A percentile compares a stretch with the other conserved stretches of the same genome.
Evolutionary conservation across 345 rosid species (phyloP).

Genomic region (Brassica juncea): DNA sequence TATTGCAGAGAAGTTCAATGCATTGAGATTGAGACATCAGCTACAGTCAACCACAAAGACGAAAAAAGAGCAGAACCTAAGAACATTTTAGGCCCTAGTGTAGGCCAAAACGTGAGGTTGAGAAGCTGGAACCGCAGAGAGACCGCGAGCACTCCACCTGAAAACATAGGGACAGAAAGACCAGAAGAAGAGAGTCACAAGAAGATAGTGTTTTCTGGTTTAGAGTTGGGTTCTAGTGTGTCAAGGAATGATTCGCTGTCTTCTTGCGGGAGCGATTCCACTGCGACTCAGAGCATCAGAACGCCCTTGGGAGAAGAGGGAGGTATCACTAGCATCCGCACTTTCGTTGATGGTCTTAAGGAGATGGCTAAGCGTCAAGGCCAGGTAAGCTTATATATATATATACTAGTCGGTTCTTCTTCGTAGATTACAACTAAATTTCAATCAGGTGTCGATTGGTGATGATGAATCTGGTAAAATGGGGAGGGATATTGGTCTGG

Average conservation of each 20-base stretch:
- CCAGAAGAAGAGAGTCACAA: constrained; percentile 53
- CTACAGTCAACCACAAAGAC: constrained; percentile 39
- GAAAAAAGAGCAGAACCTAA: constrained; percentile 34
- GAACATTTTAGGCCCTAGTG: constrained; percentile 9
- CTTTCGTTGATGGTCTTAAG: constrained; percentile 82
- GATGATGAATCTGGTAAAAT: constrained; percentile 30
- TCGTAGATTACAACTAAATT: not conserved
- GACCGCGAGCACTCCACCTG: constrained; percentile 61
- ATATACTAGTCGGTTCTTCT: not conserved
- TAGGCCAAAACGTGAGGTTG: constrained; percentile 32
- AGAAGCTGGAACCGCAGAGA: constrained; percentile 59
- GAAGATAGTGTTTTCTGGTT: constrained; percentile 47
- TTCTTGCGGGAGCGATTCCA: constrained; percentile 66
- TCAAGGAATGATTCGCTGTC: constrained; percentile 79
- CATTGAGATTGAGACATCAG: constrained; percentile 59
- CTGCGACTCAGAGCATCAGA: constrained; percentile 31
- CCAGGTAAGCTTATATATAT: constrained; percentile 20
- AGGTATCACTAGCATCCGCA: constrained; percentile 72
- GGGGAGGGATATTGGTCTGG: constrained; percentile 55
- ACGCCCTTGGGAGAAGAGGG: constrained; percentile 42
- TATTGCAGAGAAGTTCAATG: constrained; percentile 90
- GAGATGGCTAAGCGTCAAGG: constrained; percentile 61
- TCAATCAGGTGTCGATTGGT: constrained; percentile 12
- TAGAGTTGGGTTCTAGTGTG: constrained; percentile 47
- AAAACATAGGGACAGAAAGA: constrained; percentile 49